phyloP scores from a whole-genome alignment of 805 yeast species.

The Helenozyma baotianmanensis region DNA sequence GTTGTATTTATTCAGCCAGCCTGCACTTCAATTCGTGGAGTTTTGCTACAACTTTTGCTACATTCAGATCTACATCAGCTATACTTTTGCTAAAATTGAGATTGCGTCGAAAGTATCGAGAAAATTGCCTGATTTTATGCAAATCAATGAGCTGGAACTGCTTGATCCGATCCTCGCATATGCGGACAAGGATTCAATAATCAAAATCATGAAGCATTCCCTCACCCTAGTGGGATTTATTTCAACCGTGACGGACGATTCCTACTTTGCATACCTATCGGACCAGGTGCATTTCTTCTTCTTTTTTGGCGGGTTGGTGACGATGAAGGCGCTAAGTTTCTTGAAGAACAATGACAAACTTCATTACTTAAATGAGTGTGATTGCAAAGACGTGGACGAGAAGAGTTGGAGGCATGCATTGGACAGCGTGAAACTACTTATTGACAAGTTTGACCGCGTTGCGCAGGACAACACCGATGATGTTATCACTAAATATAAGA shows the following conservation, averaged over 20 bases:
- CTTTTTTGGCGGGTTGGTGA: conserved; percentile 37
- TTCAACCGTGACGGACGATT: conserved; percentile 40
- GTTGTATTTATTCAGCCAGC: conserved; percentile 65
- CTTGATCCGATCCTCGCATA: conserved; percentile 20
- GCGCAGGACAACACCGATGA: conserved; percentile 25
- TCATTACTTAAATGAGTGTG: conserved; percentile 4
- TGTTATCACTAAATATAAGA: conserved; percentile 26
- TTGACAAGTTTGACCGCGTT: conserved; percentile 26
- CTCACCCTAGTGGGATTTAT: conserved; percentile 39
- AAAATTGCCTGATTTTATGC: conserved; percentile 4
- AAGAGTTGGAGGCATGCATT: conserved; percentile 6
- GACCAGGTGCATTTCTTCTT: conserved; percentile 62
- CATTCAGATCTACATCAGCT: conserved; percentile 45
- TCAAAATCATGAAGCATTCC: conserved; percentile 38
- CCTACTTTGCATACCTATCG: conserved; percentile 64
- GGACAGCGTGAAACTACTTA: conserved; percentile 16
- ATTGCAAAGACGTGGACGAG: neutral
- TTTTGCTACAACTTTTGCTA: conserved; percentile 62
- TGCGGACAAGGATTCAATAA: conserved; percentile 24
- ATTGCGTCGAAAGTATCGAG: conserved; percentile 1
- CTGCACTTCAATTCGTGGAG: conserved; percentile 70
- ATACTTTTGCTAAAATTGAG: conserved; percentile 15
- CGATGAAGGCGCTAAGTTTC: conserved; percentile 23
- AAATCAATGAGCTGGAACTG: conserved; percentile 16
- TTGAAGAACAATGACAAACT: conserved; percentile 8